Base-by-base conservation (phyloP, 1,284 basidiomycete genomes). In the Leccinum pallidistipes region DNA sequence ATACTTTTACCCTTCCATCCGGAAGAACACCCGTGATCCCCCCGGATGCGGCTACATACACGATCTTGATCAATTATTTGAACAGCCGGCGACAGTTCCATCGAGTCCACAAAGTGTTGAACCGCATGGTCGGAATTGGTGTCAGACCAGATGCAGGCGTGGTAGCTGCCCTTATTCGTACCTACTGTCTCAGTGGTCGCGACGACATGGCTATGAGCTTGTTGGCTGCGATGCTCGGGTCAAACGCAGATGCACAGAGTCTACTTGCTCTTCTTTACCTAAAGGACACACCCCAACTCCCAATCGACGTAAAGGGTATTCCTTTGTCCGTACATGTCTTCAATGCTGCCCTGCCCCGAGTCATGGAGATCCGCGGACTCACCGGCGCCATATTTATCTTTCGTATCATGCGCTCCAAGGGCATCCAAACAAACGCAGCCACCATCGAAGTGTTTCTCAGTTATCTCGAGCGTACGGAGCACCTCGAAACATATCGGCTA, bases 31-130 rank as follows among this genome's bases (percentile, higher is more conserved):
- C 57, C 63, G 59, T 56, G 43, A 58, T 83, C 32, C 61, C 60
- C 49, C 84, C 86, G 18, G 82, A 88, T 66, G 78, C 81, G 7
- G 77, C 78, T 10, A 92, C 90, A 2, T 89, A 85, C 74, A 82
- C 84, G 10, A 83, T 87, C 34, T 79, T 90, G 63, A 82, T 91
- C 69, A 82, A 86, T 67, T 79, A 85, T 65, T 72, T 86, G 56
- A 80, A 82, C n/a, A 73, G 68, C 18, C 76, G 75, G 45, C 74
- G 74, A 36, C 79, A 86, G 65, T 72, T 84, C 24, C 62, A 75
- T n/a, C 77, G 78, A 49, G 79, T 83, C 9, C 69, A 83, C 55
- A 69, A 73, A 31, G 73, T 88, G 47, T 73, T 87, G 53, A 70
- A 79, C 43, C 77, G 77, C 36, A 84, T 90, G 81, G 66, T 75